phyloP scores from a whole-genome alignment of 495 filamentous ascomycete species.

The Platismatia glauca region DNA sequence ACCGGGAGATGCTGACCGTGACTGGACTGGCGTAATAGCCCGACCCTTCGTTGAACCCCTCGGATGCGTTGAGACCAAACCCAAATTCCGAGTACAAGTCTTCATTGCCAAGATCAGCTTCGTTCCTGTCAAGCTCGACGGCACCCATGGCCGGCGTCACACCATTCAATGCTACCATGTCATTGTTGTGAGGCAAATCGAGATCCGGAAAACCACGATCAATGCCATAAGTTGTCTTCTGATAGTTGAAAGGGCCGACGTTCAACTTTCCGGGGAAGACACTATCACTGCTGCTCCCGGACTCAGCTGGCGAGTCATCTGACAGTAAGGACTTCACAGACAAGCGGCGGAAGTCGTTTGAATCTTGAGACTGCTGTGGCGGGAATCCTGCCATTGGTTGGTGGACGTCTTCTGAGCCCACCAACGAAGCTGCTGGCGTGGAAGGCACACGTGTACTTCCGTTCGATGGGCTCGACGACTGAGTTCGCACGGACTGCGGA shows the following conservation, averaged over 20 bases:
- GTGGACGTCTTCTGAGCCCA: slow-evolving; percentile 20
- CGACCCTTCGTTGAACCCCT: slow-evolving; percentile 43
- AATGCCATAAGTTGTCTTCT: slow-evolving; percentile 46
- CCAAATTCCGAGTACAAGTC: slow-evolving; percentile 32
- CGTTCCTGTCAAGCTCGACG: slow-evolving; percentile 23
- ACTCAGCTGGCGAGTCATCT: slow-evolving; percentile 22
- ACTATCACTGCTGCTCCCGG: slow-evolving; percentile 9
- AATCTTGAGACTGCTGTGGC: slow-evolving; percentile 20
- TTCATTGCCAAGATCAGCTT: slow-evolving; percentile 14
- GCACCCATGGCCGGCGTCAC: slow-evolving; percentile 16
- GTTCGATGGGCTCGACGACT: slow-evolving; percentile 17
- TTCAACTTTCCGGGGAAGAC: slow-evolving; percentile 12
- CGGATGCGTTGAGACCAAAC: slow-evolving; percentile 38
- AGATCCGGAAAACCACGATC: slow-evolving; percentile 60
- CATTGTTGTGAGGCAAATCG: slow-evolving; percentile 62
- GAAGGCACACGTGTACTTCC: slow-evolving; percentile 19
- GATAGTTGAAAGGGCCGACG: slow-evolving; percentile 11
- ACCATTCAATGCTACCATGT: slow-evolving; percentile 33
- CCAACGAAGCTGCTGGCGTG: slow-evolving; percentile 26
- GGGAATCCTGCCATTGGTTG: slow-evolving; percentile 4
- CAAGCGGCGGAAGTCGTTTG: slow-evolving; percentile 30
- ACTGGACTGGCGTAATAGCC: slow-evolving; percentile 65
- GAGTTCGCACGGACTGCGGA: slow-evolving; percentile 11
- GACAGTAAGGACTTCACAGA: slow-evolving; percentile 38
- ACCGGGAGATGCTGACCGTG: slow-evolving; percentile 56